Conservation (phyloP, 139 green algal species). For the Closterium sp. region DNA sequence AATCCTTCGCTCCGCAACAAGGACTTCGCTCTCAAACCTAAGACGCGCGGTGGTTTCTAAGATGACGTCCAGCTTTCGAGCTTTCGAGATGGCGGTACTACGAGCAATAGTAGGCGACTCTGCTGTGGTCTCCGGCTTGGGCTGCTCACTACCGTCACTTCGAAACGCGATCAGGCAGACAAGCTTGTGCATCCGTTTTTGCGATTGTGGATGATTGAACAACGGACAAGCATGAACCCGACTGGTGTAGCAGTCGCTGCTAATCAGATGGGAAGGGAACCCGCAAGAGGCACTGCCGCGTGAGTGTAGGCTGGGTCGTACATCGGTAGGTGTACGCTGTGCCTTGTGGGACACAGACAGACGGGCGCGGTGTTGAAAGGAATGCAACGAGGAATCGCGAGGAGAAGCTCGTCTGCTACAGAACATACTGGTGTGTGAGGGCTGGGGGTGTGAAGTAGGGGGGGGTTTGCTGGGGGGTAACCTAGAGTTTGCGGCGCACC, state of each 20-base stretch:
- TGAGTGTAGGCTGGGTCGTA: not conserved
- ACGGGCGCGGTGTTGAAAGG: too few relatives aligned
- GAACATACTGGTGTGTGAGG: too few relatives aligned
- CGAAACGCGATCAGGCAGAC: not conserved
- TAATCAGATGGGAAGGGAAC: too few relatives aligned
- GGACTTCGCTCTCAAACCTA: not conserved
- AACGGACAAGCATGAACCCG: not conserved
- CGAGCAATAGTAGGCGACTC: too few relatives aligned
- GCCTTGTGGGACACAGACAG: not conserved
- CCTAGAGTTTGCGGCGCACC: too few relatives aligned
- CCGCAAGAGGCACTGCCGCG: too few relatives aligned
- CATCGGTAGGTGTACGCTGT: not conserved
- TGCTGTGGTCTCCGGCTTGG: too few relatives aligned
- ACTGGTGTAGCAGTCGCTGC: not conserved
- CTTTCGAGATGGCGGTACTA: too few relatives aligned
- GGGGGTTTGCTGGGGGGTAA: not conserved
- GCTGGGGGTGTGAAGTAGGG: too few relatives aligned
- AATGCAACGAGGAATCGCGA: too few relatives aligned
- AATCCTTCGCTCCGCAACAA: not conserved
- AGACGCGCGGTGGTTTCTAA: not conserved
- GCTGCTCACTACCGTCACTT: too few relatives aligned
- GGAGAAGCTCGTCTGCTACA: not conserved
- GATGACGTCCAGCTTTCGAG: too few relatives aligned
- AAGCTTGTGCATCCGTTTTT: not conserved
- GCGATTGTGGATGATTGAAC: not conserved